Evolutionary conservation across 148 eudicot genomes (phyloP).

Genomic region (Nyssa sinensis): DNA sequence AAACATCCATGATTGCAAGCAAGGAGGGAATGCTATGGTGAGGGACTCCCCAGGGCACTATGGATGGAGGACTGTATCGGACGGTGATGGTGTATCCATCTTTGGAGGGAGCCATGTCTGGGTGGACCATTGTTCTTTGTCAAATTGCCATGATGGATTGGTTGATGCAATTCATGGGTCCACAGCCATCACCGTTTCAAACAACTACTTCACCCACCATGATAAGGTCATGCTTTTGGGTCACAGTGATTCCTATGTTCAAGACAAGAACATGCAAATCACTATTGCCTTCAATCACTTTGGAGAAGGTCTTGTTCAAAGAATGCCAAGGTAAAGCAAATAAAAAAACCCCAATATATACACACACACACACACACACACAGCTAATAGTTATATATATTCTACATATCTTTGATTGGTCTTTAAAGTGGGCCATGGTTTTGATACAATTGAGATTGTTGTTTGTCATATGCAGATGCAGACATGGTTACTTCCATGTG

Average conservation of each 20-base stretch:
- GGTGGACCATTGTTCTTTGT: slow-evolving; percentile 62
- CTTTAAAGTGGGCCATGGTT: no score
- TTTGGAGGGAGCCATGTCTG: slow-evolving; percentile 59
- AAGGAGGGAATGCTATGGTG: slow-evolving; percentile 57
- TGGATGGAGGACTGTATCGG: slow-evolving; percentile 58
- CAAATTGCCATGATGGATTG: slow-evolving; percentile 54
- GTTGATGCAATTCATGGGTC: slow-evolving; percentile 60
- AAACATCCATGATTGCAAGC: slow-evolving; percentile 57
- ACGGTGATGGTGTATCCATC: slow-evolving; percentile 64
- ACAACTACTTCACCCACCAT: slow-evolving; percentile 62
- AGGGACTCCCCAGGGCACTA: slow-evolving; percentile 46
- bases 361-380: no score
- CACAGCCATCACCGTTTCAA: slow-evolving; percentile 56
- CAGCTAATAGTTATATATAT: no score
- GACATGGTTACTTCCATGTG: slow-evolving; percentile 72
- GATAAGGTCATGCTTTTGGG: slow-evolving; percentile 64
- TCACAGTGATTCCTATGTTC: slow-evolving; percentile 40
- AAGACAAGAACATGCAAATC: slow-evolving; percentile 59
- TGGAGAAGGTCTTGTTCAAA: slow-evolving; percentile 57
- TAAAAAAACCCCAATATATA: not conserved
- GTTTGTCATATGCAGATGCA: slow-evolving; percentile 39
- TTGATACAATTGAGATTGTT: not conserved
- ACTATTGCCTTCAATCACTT: slow-evolving; percentile 50
- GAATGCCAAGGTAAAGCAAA: slow-evolving; percentile 52
- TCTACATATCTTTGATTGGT: no score